Evolutionary conservation across 148 eudicot species (phyloP), one percentile per base, ranked within the genome.

Genomic region (Rhododendron vialii): DNA sequence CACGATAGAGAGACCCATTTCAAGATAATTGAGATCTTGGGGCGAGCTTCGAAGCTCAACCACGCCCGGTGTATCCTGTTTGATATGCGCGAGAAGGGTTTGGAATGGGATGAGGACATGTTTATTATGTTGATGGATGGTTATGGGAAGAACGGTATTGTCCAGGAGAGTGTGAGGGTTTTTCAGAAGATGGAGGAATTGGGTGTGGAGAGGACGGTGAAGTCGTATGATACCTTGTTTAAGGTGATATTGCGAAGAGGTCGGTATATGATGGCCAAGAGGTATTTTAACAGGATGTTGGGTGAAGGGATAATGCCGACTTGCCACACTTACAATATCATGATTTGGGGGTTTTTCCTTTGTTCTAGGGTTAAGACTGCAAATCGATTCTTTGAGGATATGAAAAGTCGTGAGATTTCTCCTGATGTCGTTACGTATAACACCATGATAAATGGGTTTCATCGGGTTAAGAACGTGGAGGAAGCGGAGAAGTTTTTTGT

Each of bases 331-430:
- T 96, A 90, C 85, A 95, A 95, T 89, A 5, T 91, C 36, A 86
- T 96, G 92, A 88, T 96, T 59, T 96, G 99, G 98, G 99, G 99
- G 0, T 96, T 96, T 75, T 95, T 96, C 86, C 94, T 96, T 33
- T 92, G 93, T 17, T 88, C 88, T 45, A 92, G 84, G 78, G 89
- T 88, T 30, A 92, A 89, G 85, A 95, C 96, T 74, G 98, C 95
- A 0, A 91, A 83, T 89, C 89, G 98, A 84, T 95, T 94, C 85
- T 95, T 93, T 67, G 98, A 94, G 85, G 99, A 96, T 61, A 96
- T 96, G 99, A 93, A 88, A 84, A 88, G 81, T 41, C 87, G 94
- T 36, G 96, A 91, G 89, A 93, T 95, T 87, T 85, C 85, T 75
- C 98, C 99, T 7, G 90, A 94, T 92, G 96, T 90, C 22, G 95